These are phyloP conservation scores for Neurospora sp. DNA, from an alignment of 2,329 filamentous ascomycete genomes.

Conservation along the genomic window DNA sequence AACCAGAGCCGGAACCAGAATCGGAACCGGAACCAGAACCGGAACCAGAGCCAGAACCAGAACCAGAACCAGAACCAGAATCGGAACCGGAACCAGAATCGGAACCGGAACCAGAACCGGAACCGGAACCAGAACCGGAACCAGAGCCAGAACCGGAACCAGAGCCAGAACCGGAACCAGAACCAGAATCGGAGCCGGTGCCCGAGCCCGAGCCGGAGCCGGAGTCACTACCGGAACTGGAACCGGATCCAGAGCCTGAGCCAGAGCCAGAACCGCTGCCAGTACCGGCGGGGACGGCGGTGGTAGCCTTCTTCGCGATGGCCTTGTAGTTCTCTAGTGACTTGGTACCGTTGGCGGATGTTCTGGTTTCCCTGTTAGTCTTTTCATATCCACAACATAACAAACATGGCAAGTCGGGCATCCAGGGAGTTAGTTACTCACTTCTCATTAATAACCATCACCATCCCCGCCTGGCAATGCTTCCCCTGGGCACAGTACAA, in stretches of 20 bases:
- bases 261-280: background rate
- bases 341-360: conserved; percentile 39
- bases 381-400: background rate
- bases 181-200: background rate
- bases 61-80: background rate
- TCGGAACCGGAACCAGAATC: fast-evolving
- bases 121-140: background rate
- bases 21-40: background rate
- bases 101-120: background rate
- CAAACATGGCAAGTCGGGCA: background rate
- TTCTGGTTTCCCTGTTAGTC: conserved; percentile 23
- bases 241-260: background rate
- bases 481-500: conserved; percentile 64
- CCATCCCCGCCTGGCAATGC: conserved; percentile 69
- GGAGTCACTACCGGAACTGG: background rate
- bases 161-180: background rate
- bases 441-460: conserved; percentile 67
- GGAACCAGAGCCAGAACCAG: fast-evolving
- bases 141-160: no score
- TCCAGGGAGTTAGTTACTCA: conserved; percentile 28
- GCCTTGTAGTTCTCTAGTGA: conserved; percentile 40
- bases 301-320: conserved; percentile 23
- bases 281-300: conserved; percentile 21
- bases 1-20: background rate
- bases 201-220: background rate